Evolutionary conservation across 2,329 filamentous ascomycete species (phyloP), one percentile per base, ranked within the genome.

Genomic region (Aureobasidium subglaciale): DNA sequence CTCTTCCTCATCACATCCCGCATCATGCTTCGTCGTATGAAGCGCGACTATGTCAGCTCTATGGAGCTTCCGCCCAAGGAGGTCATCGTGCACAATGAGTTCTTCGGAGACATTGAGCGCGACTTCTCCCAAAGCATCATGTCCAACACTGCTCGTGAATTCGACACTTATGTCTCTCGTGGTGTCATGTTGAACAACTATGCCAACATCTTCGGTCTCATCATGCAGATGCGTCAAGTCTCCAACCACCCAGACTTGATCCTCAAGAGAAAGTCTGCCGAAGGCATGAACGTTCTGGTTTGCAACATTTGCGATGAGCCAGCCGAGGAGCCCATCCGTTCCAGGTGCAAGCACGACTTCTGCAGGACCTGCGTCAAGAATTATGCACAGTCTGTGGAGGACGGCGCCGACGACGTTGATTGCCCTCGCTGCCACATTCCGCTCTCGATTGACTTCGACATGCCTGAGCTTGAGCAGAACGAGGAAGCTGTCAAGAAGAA

Each of bases 161-260:
- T 97, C 62, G 89, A 97, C 66, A 97, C 91, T 0, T 99, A 97
- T 62, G 93, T 97, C 34, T 87, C 90, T 16, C 88, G 90, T 60
- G 91, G 90, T 74, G 92, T 97, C 18, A 83, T 99, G 71, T 80
- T 99, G 50, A 78, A 97, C 77, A 96, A 96, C 68, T 97, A 97
- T 63, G 93, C 93, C 74, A 99, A 99, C 69, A 97, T 99, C 61
- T 99, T 99, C 65, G 92, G 91, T 67, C 80, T 99, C 55, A 96
- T 99, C 67, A 97, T 97, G 90, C 91, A 96, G 71, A 97, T 99
- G 92, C 87, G 93, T 55, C 93, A 99, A 73, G 89, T 96, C 24
- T 90, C 93, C 7, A 93, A 99, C 62, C 93, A 99, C 67, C 93
- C 93, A 0, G 93, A 99, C 72, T 73, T 99, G 32, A 87, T 99